A percentile compares a stretch with the other conserved stretches of the same genome.
phyloP scores from a whole-genome alignment of 257 asterid species.

The Echites panduratus region DNA sequence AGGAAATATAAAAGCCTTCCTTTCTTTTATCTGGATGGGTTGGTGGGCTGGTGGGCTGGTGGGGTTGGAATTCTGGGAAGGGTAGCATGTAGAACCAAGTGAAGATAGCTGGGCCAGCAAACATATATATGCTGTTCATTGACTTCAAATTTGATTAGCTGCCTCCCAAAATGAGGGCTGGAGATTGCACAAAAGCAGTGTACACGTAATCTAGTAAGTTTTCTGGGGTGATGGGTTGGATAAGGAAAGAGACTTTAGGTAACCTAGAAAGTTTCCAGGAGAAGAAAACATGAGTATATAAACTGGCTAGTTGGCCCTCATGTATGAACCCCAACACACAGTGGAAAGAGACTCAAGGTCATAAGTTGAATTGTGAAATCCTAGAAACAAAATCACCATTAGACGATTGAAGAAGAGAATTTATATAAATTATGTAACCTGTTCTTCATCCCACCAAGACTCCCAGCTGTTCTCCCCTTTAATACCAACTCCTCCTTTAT shows the following conservation, averaged over 20 bases:
- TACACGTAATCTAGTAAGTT: not conserved
- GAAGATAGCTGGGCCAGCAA: no score
- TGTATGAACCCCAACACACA: not conserved
- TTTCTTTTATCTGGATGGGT: no score
- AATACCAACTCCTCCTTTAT: slow-evolving; percentile 97
- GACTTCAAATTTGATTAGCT: not conserved
- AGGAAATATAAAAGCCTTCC: not conserved
- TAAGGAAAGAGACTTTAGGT: not conserved
- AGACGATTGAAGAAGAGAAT: not conserved
- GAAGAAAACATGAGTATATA: not conserved
- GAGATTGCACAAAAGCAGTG: not conserved
- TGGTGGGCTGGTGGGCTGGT: no score
- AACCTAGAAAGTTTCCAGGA: not conserved
- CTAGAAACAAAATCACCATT: not conserved
- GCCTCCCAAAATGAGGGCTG: not conserved
- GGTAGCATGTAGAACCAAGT: not conserved
- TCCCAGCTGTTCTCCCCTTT: slow-evolving; percentile 97
- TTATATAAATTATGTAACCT: slow-evolving; percentile 33
- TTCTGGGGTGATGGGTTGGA: not conserved
- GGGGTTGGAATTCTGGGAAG: not conserved
- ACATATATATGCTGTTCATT: no score
- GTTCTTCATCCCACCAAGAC: slow-evolving; percentile 99
- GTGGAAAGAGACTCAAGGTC: not conserved
- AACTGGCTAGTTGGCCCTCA: no score
- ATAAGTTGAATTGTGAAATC: not conserved